Percentiles rank a stretch among this genome's conserved stretches.
Conservation (phyloP, 1,284 basidiomycete genomes). For the Pseudozyma tsukubaensis region DNA sequence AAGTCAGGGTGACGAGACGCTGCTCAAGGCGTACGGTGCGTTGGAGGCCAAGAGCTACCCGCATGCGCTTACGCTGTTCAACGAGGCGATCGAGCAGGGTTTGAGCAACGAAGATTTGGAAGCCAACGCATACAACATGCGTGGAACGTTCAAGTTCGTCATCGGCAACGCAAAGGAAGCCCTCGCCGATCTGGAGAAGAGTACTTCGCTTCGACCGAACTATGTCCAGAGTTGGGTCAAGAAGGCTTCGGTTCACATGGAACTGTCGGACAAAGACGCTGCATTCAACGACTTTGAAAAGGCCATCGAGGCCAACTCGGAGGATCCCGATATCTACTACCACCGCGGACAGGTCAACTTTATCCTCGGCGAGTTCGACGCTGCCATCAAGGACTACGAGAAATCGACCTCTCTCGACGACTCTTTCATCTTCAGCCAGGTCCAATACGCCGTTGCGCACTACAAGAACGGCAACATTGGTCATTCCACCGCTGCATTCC, state of each 20-base stretch:
- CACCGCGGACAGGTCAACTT: slow-evolving; percentile 99
- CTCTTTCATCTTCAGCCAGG: slow-evolving; percentile 90
- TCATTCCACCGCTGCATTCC: slow-evolving; percentile 89
- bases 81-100: slow-evolving; percentile 88
- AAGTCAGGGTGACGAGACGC: slow-evolving; percentile 83
- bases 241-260: slow-evolving; percentile 97
- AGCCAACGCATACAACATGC: slow-evolving; percentile 90
- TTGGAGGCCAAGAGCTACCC: slow-evolving; percentile 87
- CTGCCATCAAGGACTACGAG: slow-evolving; percentile 89
- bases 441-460: slow-evolving; percentile 95
- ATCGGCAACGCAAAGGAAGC: slow-evolving; percentile 86
- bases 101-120: slow-evolving; percentile 79
- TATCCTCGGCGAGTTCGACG: slow-evolving; percentile 89
- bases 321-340: slow-evolving; percentile 97
- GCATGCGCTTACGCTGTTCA: slow-evolving; percentile 82
- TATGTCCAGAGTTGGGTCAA: slow-evolving; percentile 95
- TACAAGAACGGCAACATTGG: slow-evolving; percentile 87
- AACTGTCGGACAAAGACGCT: slow-evolving; percentile 75
- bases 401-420: slow-evolving; percentile 86
- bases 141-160: slow-evolving; percentile 87
- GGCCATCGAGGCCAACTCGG: slow-evolving; percentile 83
- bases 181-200: slow-evolving; percentile 84
- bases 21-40: slow-evolving; percentile 83
- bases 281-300: slow-evolving; percentile 92
- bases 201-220: slow-evolving; percentile 78